Base-by-base conservation (phyloP, 805 yeast genomes). In the Suhomyces pyralidae region DNA sequence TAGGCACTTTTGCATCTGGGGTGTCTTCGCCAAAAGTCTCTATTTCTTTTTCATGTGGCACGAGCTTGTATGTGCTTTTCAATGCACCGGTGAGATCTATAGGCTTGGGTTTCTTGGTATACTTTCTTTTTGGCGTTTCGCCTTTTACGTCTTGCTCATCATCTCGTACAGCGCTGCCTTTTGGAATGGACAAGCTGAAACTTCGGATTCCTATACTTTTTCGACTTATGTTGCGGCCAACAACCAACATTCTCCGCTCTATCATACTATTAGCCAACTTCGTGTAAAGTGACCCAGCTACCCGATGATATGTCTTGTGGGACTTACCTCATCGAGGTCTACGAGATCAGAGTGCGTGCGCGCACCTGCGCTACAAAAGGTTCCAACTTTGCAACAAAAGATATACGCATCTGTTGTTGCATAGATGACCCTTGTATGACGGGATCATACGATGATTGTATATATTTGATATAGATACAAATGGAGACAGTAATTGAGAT, bases 71-170 rank as follows among this genome's bases (percentile, higher is more conserved):
- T 5, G 56, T 44, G 9, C 46, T 45, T 45, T 51, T 52, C 25
- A 57, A 44, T 9, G 58, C 60, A 9, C 51, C 45, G 5, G 52
- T 51, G 7, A 57, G 48, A 42, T 56, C 59, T 14, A 56, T 47
- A 15, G 50, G 47, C 34, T 53, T 53, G 20, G 47, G 40, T 28
- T 53, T 55, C 38, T 32, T 50, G 40, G 48, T 34, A 48, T 48
- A 48, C 26, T 46, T 51, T 24, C 50, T 40, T 38, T 51, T 51
- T 44, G 42, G 42, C 22, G 24, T 17, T 14, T 38, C 42, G 22
- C 22, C 24, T 12, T 38, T 38, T 5, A 19, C 17, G 9, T 17
- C 42, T 10, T 36, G 19, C 12, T 38, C 42, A 17, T 38, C 42
- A 19, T 12, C 42, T 38, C 42, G 20, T 15, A 19, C 7, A 19